Conservation (phyloP, 2,329 filamentous ascomycete genomes). For the Bipolaris zeicola region DNA sequence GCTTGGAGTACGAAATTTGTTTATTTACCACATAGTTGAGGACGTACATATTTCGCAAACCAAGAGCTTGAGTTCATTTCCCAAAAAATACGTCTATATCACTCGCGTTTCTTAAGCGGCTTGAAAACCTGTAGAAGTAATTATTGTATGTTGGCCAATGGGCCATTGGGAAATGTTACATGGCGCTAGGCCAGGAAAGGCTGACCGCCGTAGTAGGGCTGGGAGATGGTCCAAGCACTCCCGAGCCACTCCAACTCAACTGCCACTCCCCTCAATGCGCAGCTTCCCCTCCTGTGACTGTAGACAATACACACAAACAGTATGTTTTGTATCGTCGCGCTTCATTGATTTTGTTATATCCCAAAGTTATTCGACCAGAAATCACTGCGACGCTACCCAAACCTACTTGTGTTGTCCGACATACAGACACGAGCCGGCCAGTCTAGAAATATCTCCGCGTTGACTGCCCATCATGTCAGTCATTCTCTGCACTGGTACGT, state of each 20-base stretch:
- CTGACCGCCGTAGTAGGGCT: conserved; percentile 19
- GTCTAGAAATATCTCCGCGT: background rate
- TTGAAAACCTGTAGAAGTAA: background rate
- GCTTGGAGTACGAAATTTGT: background rate
- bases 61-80: background rate
- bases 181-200: conserved; percentile 11
- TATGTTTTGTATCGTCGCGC: conserved; percentile 6
- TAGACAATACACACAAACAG: conserved; percentile 9
- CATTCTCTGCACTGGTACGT: conserved; percentile 68
- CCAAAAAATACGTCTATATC: background rate
- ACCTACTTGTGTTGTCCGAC: background rate
- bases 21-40: background rate
- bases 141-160: background rate
- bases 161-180: background rate
- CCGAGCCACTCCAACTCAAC: conserved; percentile 17
- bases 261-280: conserved; percentile 12
- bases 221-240: conserved; percentile 18
- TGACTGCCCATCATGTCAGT: conserved; percentile 60
- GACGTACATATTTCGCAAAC: background rate
- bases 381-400: background rate
- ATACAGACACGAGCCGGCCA: background rate
- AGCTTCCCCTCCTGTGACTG: conserved; percentile 5
- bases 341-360: conserved; percentile 1
- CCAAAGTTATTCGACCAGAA: background rate
- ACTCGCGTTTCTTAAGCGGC: background rate